phyloP scores from a whole-genome alignment of 176 grass and related monocot genomes.

The Eleusine coracana region DNA sequence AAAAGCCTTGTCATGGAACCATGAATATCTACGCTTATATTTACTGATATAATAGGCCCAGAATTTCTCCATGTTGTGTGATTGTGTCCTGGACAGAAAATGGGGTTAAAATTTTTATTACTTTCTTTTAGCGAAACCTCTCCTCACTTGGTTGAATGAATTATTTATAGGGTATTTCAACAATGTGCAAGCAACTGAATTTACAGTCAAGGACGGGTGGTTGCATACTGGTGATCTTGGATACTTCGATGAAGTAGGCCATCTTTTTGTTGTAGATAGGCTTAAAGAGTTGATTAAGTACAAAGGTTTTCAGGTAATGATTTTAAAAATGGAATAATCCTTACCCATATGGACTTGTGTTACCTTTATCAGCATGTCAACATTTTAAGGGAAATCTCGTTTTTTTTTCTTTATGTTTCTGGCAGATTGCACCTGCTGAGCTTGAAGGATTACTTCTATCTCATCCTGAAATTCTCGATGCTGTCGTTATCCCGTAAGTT shows the following conservation, averaged over 20 bases:
- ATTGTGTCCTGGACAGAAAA: not conserved
- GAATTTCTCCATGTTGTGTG: not conserved
- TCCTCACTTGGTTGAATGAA: not conserved
- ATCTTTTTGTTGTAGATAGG: conserved; percentile 87
- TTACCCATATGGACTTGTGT: not conserved
- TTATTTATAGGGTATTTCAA: conserved; percentile 79
- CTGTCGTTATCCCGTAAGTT: conserved; percentile 93
- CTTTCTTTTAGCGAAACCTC: not conserved
- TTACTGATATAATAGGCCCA: not conserved
- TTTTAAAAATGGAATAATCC: not conserved
- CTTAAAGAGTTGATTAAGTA: conserved; percentile 98
- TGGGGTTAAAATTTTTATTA: not conserved
- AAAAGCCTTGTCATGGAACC: not conserved
- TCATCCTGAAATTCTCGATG: conserved; percentile 83
- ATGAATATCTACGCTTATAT: not conserved
- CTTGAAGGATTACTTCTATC: conserved; percentile 91
- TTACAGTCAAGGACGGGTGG: conserved; percentile 87
- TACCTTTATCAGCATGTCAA: not conserved
- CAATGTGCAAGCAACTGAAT: conserved; percentile 87
- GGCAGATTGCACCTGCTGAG: conserved; percentile 90
- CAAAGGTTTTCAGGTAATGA: conserved; percentile 88
- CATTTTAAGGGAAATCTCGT: not conserved
- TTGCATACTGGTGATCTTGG: conserved; percentile 95
- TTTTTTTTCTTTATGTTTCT: conserved; percentile 18
- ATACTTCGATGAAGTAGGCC: conserved; percentile 71